Evolutionary conservation across 768 basidiomycete genomes (phyloP).

Genomic region (Podaxis sp.): DNA sequence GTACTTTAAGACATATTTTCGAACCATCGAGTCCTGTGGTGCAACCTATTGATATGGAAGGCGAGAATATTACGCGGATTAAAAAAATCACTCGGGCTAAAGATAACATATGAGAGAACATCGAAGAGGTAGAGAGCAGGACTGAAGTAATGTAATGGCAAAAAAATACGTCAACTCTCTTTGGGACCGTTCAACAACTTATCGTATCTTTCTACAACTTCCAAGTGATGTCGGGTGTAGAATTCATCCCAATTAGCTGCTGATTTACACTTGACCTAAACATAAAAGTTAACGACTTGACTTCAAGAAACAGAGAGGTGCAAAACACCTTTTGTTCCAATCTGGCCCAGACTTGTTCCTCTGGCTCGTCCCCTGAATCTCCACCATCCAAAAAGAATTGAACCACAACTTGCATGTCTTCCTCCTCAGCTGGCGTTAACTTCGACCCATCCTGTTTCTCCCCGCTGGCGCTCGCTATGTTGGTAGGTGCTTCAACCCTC

Average conservation of each 20-base stretch:
- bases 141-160: not conserved
- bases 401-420: conserved; percentile 52
- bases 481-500: not conserved
- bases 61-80: not conserved
- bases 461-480: not conserved
- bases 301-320: not conserved
- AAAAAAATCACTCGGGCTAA: not conserved
- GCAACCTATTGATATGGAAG: not conserved
- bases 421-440: conserved; percentile 20
- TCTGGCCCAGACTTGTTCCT: conserved; percentile 47
- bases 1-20: not conserved
- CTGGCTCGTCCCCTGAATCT: conserved; percentile 41
- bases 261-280: conserved; percentile 39
- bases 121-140: not conserved
- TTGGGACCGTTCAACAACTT: conserved; percentile 15
- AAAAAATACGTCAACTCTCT: not conserved
- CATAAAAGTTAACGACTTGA: conserved; percentile 2
- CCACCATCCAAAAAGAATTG: conserved; percentile 52
- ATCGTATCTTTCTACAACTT: conserved; percentile 42
- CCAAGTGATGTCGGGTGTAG: conserved; percentile 40
- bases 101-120: not conserved
- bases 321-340: conserved; percentile 44
- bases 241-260: conserved; percentile 49
- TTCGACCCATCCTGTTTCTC: not conserved
- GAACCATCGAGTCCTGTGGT: not conserved